Evolutionary conservation across 192 early-diverging fungal species (phyloP), one percentile per base, ranked within the genome.

Genomic region (Rhizophagus prolifer): DNA sequence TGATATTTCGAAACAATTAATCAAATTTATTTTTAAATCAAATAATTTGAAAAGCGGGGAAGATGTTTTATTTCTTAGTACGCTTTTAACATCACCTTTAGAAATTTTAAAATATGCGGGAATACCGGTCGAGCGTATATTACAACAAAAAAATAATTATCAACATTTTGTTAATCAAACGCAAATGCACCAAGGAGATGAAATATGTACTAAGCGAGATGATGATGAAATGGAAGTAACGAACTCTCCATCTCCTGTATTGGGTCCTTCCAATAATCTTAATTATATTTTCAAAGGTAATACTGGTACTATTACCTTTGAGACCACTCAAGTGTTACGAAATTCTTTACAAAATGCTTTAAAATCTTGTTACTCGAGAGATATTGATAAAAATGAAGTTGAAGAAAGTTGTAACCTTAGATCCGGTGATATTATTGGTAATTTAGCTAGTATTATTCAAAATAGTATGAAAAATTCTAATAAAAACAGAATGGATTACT

Each of bases 41-140:
- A 3, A 13, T 1, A 14, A 68, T 26, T 28, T 50, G 59, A 7
- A 13, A 1, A 25, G 60, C 9, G 19, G 65, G 59, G 41, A 21
- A 54, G 68, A 65, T n/a, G 1, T 76, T 10, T 6, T 6, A 38
- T 38, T 7, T 8, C 5, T 38, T 6, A 28, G 5, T 9, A 26
- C n/a, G 12, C 6, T 66, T 13, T 58, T 76, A 26, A 76, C 30
- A 4, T 44, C 12, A 4, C 31, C 65, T 26, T 28, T 68, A 16
- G 0, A 9, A 23, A 68, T 0, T 25, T 61, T 76, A 9, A 68
- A 58, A 38, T 5, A 31, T 23, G 58, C 58, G 34, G 30, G 47
- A 93, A 82, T 85, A 50, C 87, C 86, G 47, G 87, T 90, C 13
- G 87, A 88, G 63, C 86, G 88, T 61, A 91, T 88, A 84, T 81